A percentile compares a stretch with the other conserved stretches of the same genome.
Conservation (phyloP, 345 rosid species). For the Carallia brachiata region DNA sequence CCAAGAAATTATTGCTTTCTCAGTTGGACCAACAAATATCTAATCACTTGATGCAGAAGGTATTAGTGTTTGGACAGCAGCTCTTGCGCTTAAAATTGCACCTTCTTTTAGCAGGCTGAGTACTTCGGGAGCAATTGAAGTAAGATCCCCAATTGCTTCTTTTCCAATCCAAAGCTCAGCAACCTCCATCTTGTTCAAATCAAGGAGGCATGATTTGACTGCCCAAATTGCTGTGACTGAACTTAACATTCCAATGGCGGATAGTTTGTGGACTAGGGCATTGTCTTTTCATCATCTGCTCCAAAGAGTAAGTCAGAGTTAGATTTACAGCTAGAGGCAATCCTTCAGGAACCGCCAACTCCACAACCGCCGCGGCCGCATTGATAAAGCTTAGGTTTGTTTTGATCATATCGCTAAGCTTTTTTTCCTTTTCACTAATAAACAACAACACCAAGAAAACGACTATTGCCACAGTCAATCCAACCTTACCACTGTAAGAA, state of each 20-base stretch:
- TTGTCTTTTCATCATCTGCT: conserved; percentile 44
- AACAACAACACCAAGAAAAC: conserved; percentile 30
- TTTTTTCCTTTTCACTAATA: conserved; percentile 21
- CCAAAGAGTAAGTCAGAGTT: conserved; percentile 45
- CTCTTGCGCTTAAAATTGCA: conserved; percentile 39
- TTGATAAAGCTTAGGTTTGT: conserved; percentile 32
- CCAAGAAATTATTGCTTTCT: conserved; percentile 52
- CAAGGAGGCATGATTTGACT: background rate
- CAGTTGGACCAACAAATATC: conserved; percentile 51
- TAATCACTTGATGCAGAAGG: conserved; percentile 21
- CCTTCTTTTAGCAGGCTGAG: conserved; percentile 38
- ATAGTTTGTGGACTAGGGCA: background rate
- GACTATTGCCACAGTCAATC: conserved; percentile 36
- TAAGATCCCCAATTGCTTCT: background rate
- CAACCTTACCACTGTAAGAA: conserved; percentile 31
- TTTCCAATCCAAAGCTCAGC: conserved; percentile 4
- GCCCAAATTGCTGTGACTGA: background rate
- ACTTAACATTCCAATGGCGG: background rate
- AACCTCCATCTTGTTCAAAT: background rate
- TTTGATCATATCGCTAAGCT: conserved; percentile 20
- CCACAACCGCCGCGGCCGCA: conserved; percentile 36
- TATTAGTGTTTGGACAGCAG: conserved; percentile 19
- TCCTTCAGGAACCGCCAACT: conserved; percentile 42
- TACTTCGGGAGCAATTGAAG: background rate
- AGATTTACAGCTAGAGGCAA: conserved; percentile 45